Evolutionary conservation across 2,329 filamentous ascomycete genomes (phyloP), one percentile per base, ranked within the genome.

Genomic region (Rhynchosporium agropyri): DNA sequence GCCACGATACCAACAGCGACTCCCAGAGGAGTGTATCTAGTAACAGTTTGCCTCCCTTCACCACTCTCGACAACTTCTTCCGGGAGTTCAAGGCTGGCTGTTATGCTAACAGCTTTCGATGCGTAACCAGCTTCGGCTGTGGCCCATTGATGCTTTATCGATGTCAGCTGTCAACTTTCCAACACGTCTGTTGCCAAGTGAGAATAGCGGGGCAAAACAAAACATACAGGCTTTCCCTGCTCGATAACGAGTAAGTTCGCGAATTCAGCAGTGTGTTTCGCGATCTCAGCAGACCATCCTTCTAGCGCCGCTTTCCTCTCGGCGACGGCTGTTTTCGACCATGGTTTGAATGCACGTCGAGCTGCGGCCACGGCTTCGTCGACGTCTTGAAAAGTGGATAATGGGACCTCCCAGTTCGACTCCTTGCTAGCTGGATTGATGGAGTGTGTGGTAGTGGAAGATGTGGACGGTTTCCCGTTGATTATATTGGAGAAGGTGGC

Each of bases 1-100:
- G 84, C 84, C 29, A 82, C 81, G 67, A 87, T 86, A 63, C 80
- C 84, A 9, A 77, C 82, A 1, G 79, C 76, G 3, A 83, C 77
- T 38, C 82, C 82, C 45, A 83, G 75, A 0, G 82, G 81, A 28
- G 73, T 72, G 67, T 79, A 79, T 2, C 77, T 79, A 1, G 76
- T 77, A 26, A 61, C 83, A 73, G 62, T 81, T 68, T 48, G 80
- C 29, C 65, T 57, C 3, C 66, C 57, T 1, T 58, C 40, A 15
- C 63, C 57, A 28, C 69, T 65, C 38, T 66, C 59, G 13, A 67
- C 54, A 0, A 66, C 58, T 53, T 68, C 64, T n/a, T 59, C 58
- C 2, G 29, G 51, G 8, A 58, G 26, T n/a, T 38, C 31, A 12
- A 58, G 53, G 33, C 66, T 36, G 33, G 46, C 46, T 2, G 4